Percentiles rank a stretch among this genome's conserved stretches.
Conservation (phyloP, 2,329 filamentous ascomycete species). For the Colletotrichum costaricense region DNA sequence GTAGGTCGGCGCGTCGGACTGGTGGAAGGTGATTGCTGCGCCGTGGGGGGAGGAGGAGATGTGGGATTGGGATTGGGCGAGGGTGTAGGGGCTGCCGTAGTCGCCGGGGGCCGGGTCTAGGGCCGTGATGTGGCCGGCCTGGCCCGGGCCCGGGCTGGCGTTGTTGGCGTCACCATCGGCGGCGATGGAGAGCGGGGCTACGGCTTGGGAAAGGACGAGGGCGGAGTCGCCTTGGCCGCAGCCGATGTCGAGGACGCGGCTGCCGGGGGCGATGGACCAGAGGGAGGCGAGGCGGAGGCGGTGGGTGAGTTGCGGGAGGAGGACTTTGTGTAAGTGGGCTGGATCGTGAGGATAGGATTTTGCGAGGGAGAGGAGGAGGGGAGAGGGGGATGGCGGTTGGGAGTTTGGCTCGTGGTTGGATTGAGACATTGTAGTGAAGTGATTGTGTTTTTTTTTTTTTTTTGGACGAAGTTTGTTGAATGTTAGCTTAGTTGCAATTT, state of each 20-base stretch:
- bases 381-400: background rate
- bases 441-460: too few relatives aligned
- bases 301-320: constrained; percentile 32
- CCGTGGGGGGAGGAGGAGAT: constrained; percentile 16
- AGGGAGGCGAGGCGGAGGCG: constrained; percentile 28
- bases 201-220: constrained; percentile 26
- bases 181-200: background rate
- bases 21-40: constrained; percentile 8
- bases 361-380: constrained; percentile 12
- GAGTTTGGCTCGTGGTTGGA: background rate
- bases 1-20: constrained; percentile 15
- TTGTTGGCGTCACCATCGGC: background rate
- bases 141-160: background rate
- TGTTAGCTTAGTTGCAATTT: too few relatives aligned
- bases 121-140: constrained; percentile 23
- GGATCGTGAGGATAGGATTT: constrained; percentile 23
- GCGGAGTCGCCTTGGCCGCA: constrained; percentile 36
- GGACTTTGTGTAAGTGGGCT: constrained; percentile 5
- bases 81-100: constrained; percentile 31
- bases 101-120: constrained; percentile 27
- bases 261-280: constrained; percentile 30
- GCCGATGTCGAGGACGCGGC: constrained; percentile 33
- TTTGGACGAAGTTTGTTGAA: too few relatives aligned
- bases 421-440: constrained; percentile 13
- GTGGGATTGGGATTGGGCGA: constrained; percentile 24